phyloP scores from a whole-genome alignment of 2,329 filamentous ascomycete species.

The Aureobasidium namibiae region DNA sequence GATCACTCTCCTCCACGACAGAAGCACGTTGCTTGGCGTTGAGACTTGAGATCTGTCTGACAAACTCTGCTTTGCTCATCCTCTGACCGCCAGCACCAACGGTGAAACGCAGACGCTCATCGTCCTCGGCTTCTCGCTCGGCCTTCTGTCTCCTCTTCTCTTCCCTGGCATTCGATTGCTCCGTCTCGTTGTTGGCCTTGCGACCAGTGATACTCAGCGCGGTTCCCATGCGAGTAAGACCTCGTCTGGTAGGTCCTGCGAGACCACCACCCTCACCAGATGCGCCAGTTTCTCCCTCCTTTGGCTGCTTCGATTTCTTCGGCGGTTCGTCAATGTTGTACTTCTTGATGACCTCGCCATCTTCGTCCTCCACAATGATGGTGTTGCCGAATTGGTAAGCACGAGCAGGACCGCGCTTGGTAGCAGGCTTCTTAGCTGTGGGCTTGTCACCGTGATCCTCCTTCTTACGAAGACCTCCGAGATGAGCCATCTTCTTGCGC shows the following conservation, averaged over 20 bases:
- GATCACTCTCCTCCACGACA: conserved; percentile 39
- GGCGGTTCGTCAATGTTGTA: conserved; percentile 59
- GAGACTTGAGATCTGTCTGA: conserved; percentile 63
- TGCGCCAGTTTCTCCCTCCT: conserved; percentile 9
- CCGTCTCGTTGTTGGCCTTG: conserved; percentile 26
- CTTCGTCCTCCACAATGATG: conserved; percentile 81
- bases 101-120: conserved; percentile 66
- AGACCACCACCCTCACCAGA: conserved; percentile 18
- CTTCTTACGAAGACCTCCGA: conserved; percentile 37
- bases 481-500: conserved; percentile 37
- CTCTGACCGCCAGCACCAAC: conserved; percentile 63
- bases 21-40: conserved; percentile 56
- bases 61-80: conserved; percentile 75
- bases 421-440: conserved; percentile 25
- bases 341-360: conserved; percentile 78
- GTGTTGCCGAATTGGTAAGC: conserved; percentile 84
- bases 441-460: conserved; percentile 26
- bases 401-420: conserved; percentile 59
- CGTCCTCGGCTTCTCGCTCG: conserved; percentile 48
- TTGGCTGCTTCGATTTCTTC: conserved; percentile 41
- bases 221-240: conserved; percentile 44
- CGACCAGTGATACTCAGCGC: conserved; percentile 38
- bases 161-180: conserved; percentile 18
- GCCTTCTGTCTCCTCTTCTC: conserved; percentile 17
- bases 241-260: conserved; percentile 34